phyloP scores from a whole-genome alignment of 441 rosid species.

The Euphorbia corollata region DNA sequence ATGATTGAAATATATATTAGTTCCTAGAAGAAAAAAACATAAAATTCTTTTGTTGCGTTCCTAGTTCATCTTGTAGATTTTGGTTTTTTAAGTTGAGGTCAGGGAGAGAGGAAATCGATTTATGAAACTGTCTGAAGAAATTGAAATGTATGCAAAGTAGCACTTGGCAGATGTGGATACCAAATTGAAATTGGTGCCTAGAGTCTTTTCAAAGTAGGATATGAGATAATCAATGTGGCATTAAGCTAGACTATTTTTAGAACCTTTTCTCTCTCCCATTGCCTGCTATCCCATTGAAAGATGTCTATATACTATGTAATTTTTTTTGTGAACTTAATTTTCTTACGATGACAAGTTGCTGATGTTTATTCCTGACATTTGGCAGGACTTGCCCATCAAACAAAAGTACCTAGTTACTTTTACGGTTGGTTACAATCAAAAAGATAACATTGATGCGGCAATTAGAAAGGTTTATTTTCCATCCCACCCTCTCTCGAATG shows the following conservation, averaged over 20 bases:
- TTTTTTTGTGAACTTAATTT: neutral
- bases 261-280: neutral
- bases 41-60: neutral
- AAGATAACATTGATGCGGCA: constrained; percentile 65
- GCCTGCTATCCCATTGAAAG: neutral
- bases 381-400: constrained; percentile 59
- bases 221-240: neutral
- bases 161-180: neutral
- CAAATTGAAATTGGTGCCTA: neutral
- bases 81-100: neutral
- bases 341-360: neutral
- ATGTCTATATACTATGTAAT: neutral
- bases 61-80: neutral
- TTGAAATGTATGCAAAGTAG: constrained; percentile 6
- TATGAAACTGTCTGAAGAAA: neutral
- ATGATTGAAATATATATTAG: too few species aligned
- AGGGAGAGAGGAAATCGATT: neutral
- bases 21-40: too few species aligned
- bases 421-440: constrained; percentile 76
- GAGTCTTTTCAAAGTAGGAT: neutral
- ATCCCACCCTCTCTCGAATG: constrained; percentile 1
- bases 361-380: constrained; percentile 17
- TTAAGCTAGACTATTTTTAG: neutral
- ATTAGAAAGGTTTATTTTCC: constrained; percentile 52
- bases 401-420: constrained; percentile 77